Evolutionary conservation across 768 basidiomycete genomes (phyloP), one percentile per base, ranked within the genome.

Genomic region (Termitomyces sp.): DNA sequence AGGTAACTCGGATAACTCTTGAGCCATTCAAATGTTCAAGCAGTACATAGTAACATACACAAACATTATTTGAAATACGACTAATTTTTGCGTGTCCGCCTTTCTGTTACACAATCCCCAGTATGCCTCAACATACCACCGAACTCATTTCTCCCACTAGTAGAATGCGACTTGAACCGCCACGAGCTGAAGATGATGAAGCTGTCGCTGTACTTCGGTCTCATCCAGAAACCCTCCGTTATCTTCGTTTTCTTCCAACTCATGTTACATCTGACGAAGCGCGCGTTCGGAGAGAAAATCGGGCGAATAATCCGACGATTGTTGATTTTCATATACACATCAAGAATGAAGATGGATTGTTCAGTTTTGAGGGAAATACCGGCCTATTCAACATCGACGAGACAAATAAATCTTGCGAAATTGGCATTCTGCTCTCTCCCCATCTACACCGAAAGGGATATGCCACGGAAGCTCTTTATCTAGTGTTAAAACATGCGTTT

Each of bases 381-480:
- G 74, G 73, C 1, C 62, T 76, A 54, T 75, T 76, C 62, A 66
- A 74, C 38, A 66, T 79, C 58, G 72, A 80, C 56, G 63, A 65
- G 5, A 48, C 36, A 9, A 63, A 74, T 57, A 61, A 62, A 7
- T 73, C 72, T 13, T 77, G 77, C 60, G 76, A 80, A 57, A 65
- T 68, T 3, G 78, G 79, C 14, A 74, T 81, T 56, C 58, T 76
- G 22, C 61, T 80, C 41, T 58, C 63, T 32, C 72, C 76, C 5
- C 71, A 73, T 22, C 57, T 68, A 7, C 73, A 76, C 33, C 69
- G 75, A 32, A 65, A 67, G 33, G 74, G 75, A 1, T 58, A 77
- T 48, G 78, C 73, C 36, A 80, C 79, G 13, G 79, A 79, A 49
- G 68, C 75, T 11, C 65, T 81, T 28, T 76, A 79, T 58, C 66